Evolutionary conservation across 116 monocot genomes (phyloP).

Genomic region (Iris pallida): DNA sequence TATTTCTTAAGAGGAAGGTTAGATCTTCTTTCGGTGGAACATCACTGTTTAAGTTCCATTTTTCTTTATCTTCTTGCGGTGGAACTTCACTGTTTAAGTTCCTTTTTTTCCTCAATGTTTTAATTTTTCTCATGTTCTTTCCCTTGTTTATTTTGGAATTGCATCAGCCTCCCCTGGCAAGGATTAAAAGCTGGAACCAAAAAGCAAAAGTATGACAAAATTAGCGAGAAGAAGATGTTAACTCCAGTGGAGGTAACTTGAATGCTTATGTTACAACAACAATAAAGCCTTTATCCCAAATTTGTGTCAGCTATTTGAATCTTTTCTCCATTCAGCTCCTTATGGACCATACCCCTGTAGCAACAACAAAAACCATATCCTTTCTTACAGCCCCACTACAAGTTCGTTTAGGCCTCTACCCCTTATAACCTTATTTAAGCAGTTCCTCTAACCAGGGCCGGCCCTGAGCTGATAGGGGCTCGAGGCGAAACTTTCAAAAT

Average conservation of each 20-base stretch:
- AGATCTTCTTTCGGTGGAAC: background rate
- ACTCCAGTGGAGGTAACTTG: slow-evolving; percentile 48
- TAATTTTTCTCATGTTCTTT: background rate
- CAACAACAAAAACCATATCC: too few relatives aligned
- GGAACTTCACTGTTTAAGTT: background rate
- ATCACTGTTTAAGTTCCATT: background rate
- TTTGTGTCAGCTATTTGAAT: too few relatives aligned
- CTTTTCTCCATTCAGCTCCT: too few relatives aligned
- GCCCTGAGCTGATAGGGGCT: too few relatives aligned
- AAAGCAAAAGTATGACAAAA: slow-evolving; percentile 61
- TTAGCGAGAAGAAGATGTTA: slow-evolving; percentile 64
- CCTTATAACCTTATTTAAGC: too few relatives aligned
- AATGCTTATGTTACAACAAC: background rate
- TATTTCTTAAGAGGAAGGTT: slow-evolving; percentile 89
- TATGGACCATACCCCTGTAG: too few relatives aligned
- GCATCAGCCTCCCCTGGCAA: slow-evolving; percentile 45
- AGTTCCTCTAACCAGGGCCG: too few relatives aligned
- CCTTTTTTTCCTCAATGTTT: background rate
- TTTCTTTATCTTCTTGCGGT: background rate
- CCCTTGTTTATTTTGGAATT: background rate
- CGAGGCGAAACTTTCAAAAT: too few relatives aligned
- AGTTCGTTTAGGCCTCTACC: too few relatives aligned
- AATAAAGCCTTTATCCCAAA: too few relatives aligned
- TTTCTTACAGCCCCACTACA: too few relatives aligned
- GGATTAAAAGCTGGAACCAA: slow-evolving; percentile 53